Percentiles rank a stretch among this genome's conserved stretches.
Conservation (phyloP, 2,329 filamentous ascomycete genomes). For the Talaromyces piceae region DNA sequence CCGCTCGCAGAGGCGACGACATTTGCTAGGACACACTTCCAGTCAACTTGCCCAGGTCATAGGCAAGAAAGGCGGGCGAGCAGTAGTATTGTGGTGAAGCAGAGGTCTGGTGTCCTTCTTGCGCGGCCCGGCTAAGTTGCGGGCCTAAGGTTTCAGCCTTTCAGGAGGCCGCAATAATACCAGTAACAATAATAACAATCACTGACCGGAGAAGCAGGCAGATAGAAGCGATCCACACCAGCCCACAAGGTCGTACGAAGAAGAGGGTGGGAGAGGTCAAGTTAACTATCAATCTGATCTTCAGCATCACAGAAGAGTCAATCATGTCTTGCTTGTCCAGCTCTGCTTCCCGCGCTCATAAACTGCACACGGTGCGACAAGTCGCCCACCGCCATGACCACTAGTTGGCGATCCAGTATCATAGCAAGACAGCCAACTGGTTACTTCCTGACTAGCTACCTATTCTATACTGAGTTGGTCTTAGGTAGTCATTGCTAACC, state of each 20-base stretch:
- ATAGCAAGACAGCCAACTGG: no score
- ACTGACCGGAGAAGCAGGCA: not conserved
- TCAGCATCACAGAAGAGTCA: no score
- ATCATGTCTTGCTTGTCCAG: no score
- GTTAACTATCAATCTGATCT: no score
- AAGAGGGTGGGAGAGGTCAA: no score
- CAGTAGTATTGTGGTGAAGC: not conserved
- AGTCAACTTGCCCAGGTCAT: not conserved
- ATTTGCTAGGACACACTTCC: conserved; percentile 4
- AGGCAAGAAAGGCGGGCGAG: not conserved
- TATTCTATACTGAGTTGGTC: no score
- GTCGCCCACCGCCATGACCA: no score
- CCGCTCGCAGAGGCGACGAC: conserved; percentile 7
- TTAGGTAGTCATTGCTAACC: not conserved
- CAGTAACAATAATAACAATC: not conserved
- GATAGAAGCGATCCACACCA: not conserved
- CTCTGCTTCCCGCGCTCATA: no score
- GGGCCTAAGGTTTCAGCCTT: not conserved
- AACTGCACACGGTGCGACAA: no score
- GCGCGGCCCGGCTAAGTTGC: not conserved
- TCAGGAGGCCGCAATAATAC: not conserved
- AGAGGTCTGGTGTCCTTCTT: not conserved
- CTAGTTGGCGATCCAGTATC: no score
- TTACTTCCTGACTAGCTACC: no score
- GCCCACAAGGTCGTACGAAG: no score